These are phyloP conservation scores for Chionographis japonica DNA, from an alignment of 106 monocot genomes.

Conservation along the genomic window DNA sequence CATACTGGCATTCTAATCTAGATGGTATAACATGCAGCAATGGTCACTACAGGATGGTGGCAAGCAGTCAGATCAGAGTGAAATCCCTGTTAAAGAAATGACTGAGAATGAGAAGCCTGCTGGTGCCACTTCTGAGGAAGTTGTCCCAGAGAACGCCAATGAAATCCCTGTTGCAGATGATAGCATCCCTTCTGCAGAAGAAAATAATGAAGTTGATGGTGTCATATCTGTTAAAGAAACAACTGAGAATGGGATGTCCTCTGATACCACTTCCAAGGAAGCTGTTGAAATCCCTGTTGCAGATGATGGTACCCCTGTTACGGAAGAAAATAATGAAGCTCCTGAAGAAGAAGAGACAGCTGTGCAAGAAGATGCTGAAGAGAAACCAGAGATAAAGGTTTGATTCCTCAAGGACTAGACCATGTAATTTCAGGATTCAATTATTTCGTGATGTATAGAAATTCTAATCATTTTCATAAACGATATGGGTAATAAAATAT, in stretches of 20 bases:
- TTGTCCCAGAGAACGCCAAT: constrained; percentile 1
- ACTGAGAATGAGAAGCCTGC: constrained; percentile 22
- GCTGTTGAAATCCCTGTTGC: constrained; percentile 17
- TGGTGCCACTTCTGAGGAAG: constrained; percentile 18
- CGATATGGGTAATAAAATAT: not conserved
- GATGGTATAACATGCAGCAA: constrained; percentile 28
- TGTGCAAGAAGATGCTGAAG: constrained; percentile 38
- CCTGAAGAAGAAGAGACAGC: constrained; percentile 32
- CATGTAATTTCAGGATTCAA: not conserved
- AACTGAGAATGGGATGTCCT: constrained; percentile 7
- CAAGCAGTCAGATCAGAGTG: constrained; percentile 17
- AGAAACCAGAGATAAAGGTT: constrained; percentile 79
- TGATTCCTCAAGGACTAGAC: not conserved
- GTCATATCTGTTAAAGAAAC: not conserved
- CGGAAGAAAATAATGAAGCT: constrained; percentile 34
- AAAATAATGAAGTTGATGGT: constrained; percentile 18
- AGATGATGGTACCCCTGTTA: constrained; percentile 26
- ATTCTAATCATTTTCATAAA: not conserved
- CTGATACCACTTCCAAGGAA: constrained; percentile 13
- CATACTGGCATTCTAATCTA: not conserved
- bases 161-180: constrained; percentile 22
- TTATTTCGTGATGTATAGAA: no score
- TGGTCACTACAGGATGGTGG: constrained; percentile 40
- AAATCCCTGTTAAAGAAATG: constrained; percentile 15
- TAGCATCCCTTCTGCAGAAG: constrained; percentile 32